Base-by-base conservation (phyloP, 1,139 yeast genomes). In the Zygosaccharomyces sapae region DNA sequence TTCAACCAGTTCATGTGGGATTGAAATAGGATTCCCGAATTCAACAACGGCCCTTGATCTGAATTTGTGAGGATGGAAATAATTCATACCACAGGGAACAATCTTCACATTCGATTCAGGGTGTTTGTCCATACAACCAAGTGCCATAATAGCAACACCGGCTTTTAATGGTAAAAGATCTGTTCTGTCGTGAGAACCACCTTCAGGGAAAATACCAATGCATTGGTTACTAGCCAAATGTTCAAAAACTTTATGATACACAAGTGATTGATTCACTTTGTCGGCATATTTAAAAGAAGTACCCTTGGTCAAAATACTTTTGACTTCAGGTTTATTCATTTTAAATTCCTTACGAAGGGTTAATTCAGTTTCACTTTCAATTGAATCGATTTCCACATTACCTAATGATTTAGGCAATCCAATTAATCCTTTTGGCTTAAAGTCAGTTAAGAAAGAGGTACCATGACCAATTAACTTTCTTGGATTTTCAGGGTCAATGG, bases 81-180 rank as follows among this genome's bases (percentile, higher is more conserved):
- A 92, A 68, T 92, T 92, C 92, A 92, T 83, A 35, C 98, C 98
- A 57, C 95, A 87, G 3, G 97, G 97, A 18, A 92, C 95, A 55
- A 92, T 86, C 56, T 84, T 83, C 6, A 92, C 89, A 43, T 81
- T 80, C 53, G 85, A 80, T 38, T 78, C 74, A 0, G 94, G 88
- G 51, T 80, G 75, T 43, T 77, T 73, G 13, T 82, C 86, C 75
- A 87, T 77, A 0, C 97, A 94, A 18, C 97, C 97, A 18, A 92
- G 71, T 0, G 97, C 97, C 97, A 92, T 92, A 45, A 92, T 84
- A 1, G 97, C 97, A 16, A 92, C 97, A 48, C 98, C 98, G 0
- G 97, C 97, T 62, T 92, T 92, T 59, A 92, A 72, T 0, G 97
- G 97, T 47, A 92, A 71, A 54, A 92, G 69, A 55, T 88, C 95